Percentiles rank a stretch among this genome's conserved stretches.
These are phyloP conservation scores for Diplodia scrobiculata DNA, from an alignment of 2,329 filamentous ascomycete species.

Conservation along the genomic window DNA sequence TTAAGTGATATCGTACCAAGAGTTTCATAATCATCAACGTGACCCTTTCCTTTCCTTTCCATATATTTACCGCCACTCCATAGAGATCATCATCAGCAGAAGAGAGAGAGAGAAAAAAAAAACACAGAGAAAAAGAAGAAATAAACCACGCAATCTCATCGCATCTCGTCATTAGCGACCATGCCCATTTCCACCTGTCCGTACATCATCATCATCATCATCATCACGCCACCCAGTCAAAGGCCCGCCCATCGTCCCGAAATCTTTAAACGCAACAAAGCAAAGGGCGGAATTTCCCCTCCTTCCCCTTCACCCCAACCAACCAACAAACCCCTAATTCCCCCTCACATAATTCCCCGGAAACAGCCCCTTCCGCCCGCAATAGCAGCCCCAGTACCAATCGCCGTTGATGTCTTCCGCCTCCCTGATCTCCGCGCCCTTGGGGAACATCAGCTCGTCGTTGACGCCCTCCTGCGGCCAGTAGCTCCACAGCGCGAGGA, in stretches of 20 bases:
- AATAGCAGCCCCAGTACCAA: constrained; percentile 87
- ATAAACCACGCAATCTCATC: not conserved
- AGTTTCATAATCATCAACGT: not conserved
- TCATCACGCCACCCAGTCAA: too few relatives aligned
- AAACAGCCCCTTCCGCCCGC: constrained; percentile 76
- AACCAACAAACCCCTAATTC: not conserved
- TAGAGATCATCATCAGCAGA: not conserved
- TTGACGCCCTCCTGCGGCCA: constrained; percentile 65
- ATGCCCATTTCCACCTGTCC: not conserved
- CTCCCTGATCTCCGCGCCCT: constrained; percentile 78
- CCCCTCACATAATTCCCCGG: constrained; percentile 73
- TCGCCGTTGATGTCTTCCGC: constrained; percentile 86
- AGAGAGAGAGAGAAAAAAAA: too few relatives aligned
- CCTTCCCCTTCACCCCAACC: too few relatives aligned
- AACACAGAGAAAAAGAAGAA: not conserved
- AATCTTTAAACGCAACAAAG: too few relatives aligned
- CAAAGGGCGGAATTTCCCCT: too few relatives aligned
- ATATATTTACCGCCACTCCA: not conserved
- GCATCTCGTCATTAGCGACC: not conserved
- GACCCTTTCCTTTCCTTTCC: not conserved
- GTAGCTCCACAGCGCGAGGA: constrained; percentile 73
- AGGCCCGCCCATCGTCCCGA: not conserved
- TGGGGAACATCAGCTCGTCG: constrained; percentile 83
- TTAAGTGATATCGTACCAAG: not conserved
- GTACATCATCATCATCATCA: not conserved